Percentiles rank a stretch among this genome's conserved stretches.
Conservation (phyloP, 257 asterid genomes). For the Phtheirospermum japonicum region DNA sequence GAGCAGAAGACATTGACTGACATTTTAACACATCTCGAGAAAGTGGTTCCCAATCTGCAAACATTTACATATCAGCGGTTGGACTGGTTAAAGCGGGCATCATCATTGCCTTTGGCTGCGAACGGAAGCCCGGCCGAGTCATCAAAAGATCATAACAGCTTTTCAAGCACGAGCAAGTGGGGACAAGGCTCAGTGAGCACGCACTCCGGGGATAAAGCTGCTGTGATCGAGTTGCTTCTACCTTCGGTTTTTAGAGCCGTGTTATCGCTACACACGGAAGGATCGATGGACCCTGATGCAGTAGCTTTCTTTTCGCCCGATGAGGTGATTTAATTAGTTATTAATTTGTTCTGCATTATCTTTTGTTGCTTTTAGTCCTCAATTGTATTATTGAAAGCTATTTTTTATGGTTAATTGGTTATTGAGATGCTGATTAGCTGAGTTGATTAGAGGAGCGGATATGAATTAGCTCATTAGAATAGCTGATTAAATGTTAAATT, state of each 20-base stretch:
- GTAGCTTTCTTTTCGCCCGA: conserved; percentile 92
- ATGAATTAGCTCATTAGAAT: no score
- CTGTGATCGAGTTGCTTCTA: conserved; percentile 67
- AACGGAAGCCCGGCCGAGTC: conserved; percentile 50
- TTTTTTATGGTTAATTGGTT: conserved; percentile 12
- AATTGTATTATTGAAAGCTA: conserved; percentile 12
- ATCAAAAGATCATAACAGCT: conserved; percentile 55
- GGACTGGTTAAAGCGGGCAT: conserved; percentile 88
- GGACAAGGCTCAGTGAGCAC: conserved; percentile 53
- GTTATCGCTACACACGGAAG: conserved; percentile 82
- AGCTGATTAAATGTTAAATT: no score
- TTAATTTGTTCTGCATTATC: conserved; percentile 8
- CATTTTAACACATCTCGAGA: conserved; percentile 57
- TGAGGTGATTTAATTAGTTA: conserved; percentile 54
- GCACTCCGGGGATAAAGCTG: conserved; percentile 58
- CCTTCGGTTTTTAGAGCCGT: conserved; percentile 82
- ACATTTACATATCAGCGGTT: conserved; percentile 67
- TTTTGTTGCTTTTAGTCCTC: conserved; percentile 20
- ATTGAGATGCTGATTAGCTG: conserved; percentile 8
- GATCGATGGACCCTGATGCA: conserved; percentile 80
- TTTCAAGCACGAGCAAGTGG: conserved; percentile 50
- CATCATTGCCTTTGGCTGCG: conserved; percentile 53
- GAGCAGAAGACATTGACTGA: conserved; percentile 61
- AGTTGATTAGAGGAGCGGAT: background rate
- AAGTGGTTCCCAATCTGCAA: conserved; percentile 66